A percentile compares a stretch with the other conserved stretches of the same genome.
phyloP scores from a whole-genome alignment of 2,329 filamentous ascomycete species.

The Aureobasidium zeae region DNA sequence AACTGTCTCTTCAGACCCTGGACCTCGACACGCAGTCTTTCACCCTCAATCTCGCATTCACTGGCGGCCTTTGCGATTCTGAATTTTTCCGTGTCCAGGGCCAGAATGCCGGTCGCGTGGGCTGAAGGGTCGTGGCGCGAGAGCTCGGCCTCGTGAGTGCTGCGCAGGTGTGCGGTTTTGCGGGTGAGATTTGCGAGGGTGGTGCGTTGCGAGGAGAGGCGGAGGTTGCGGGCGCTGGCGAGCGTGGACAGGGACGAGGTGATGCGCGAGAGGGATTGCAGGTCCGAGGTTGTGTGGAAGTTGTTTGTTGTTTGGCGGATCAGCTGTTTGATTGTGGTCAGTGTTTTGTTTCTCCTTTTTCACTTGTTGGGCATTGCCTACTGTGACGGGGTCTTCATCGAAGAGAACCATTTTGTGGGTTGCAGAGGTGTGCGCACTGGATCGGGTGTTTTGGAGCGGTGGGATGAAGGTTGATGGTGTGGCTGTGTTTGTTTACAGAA shows the following conservation, averaged over 20 bases:
- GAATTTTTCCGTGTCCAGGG: conserved; percentile 89
- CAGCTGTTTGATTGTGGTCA: conserved; percentile 46
- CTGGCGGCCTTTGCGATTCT: conserved; percentile 83
- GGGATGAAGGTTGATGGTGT: background rate
- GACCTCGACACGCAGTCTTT: conserved; percentile 72
- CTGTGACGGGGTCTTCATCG: conserved; percentile 82
- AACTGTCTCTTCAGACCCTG: conserved; percentile 65
- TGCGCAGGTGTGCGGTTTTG: conserved; percentile 61
- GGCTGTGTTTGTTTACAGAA: conserved; percentile 8
- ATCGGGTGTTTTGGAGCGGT: background rate
- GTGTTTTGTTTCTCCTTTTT: no score
- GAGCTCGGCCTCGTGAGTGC: conserved; percentile 69
- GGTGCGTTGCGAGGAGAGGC: conserved; percentile 41
- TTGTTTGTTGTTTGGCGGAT: conserved; percentile 86
- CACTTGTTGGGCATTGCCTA: conserved; percentile 39
- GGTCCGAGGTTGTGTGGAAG: conserved; percentile 91
- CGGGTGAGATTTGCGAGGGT: conserved; percentile 54
- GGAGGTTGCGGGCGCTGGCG: conserved; percentile 71
- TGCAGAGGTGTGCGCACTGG: no score
- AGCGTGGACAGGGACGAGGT: conserved; percentile 74
- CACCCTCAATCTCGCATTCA: conserved; percentile 89
- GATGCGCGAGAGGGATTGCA: conserved; percentile 71
- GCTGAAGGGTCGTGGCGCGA: conserved; percentile 64
- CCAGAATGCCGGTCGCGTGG: conserved; percentile 75
- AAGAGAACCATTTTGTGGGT: conserved; percentile 75